These are phyloP conservation scores for Podila epigama DNA, from an alignment of 192 early-diverging fungal species.

Conservation along the genomic window DNA sequence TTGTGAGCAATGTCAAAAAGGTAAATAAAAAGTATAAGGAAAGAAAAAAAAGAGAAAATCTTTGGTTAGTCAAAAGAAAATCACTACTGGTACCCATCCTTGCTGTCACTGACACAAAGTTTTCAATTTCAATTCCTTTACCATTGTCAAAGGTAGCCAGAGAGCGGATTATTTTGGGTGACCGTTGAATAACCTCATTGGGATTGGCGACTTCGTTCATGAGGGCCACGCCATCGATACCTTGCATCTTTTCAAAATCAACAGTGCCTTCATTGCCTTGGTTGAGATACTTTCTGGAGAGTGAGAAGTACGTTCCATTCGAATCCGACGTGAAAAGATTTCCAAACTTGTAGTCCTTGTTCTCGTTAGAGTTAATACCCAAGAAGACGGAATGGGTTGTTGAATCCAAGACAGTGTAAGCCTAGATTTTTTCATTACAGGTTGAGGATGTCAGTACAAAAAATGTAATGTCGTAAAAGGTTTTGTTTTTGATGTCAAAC, in stretches of 20 bases:
- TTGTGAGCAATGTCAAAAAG: no score
- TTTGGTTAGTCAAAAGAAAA: background rate
- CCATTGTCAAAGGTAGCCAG: conserved; percentile 87
- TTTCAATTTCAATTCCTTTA: no score
- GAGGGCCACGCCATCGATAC: conserved; percentile 84
- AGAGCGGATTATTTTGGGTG: conserved; percentile 69
- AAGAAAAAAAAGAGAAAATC: background rate
- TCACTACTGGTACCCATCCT: no score
- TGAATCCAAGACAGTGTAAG: conserved; percentile 79
- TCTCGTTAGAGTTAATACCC: conserved; percentile 67
- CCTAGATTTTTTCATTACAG: no score
- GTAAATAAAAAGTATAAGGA: background rate
- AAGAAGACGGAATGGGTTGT: conserved; percentile 66
- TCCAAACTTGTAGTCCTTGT: conserved; percentile 73
- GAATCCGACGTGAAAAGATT: conserved; percentile 91
- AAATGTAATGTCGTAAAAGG: background rate
- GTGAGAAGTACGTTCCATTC: conserved; percentile 84
- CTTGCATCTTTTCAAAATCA: conserved; percentile 93
- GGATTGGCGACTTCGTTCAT: conserved; percentile 83
- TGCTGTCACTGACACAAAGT: no score
- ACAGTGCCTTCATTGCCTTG: conserved; percentile 78
- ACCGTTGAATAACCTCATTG: conserved; percentile 57
- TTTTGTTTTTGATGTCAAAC: no score
- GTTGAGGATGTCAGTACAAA: no score
- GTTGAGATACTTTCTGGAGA: conserved; percentile 76